Percentiles rank a stretch among this genome's conserved stretches.
phyloP scores from a whole-genome alignment of 202 grass and related monocot genomes.

The Zoysia matrella region DNA sequence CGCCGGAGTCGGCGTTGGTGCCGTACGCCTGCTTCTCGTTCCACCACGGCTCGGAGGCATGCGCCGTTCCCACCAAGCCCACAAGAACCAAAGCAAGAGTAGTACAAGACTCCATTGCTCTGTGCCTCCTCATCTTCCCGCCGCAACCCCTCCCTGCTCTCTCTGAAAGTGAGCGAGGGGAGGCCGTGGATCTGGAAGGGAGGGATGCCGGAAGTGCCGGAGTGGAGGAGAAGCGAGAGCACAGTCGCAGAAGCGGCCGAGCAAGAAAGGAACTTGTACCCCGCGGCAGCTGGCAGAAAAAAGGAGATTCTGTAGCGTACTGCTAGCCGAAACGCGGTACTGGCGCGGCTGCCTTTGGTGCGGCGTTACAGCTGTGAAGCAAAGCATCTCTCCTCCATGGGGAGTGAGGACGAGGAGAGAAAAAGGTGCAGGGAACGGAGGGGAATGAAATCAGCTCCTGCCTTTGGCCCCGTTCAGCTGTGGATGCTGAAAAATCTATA shows the following conservation, averaged over 20 bases:
- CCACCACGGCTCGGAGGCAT: slow-evolving; percentile 60
- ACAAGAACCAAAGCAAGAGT: slow-evolving; percentile 39
- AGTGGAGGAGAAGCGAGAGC: neutral
- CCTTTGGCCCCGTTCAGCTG: too few relatives aligned
- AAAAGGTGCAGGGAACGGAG: neutral
- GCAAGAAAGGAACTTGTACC: slow-evolving; percentile 45
- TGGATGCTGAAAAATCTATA: too few relatives aligned
- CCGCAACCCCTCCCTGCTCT: neutral
- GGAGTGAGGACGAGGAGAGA: neutral
- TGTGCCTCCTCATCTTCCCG: neutral
- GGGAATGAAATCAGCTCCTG: neutral
- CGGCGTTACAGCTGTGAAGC: slow-evolving; percentile 37
- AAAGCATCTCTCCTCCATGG: slow-evolving; percentile 27
- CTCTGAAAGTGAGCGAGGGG: neutral
- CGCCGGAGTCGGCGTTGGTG: slow-evolving; percentile 32
- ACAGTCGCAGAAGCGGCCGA: slow-evolving; percentile 34
- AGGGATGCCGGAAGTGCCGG: neutral
- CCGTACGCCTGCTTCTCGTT: slow-evolving; percentile 60
- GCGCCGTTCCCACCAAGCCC: slow-evolving; percentile 29
- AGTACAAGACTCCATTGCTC: slow-evolving; percentile 48
- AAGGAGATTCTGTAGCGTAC: slow-evolving; percentile 37
- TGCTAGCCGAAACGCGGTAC: neutral
- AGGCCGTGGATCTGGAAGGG: slow-evolving; percentile 50
- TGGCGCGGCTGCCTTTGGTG: neutral
- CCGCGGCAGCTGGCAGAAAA: slow-evolving; percentile 22